Base-by-base conservation (phyloP, 2,329 filamentous ascomycete genomes). In the Colletotrichum tofieldiae region DNA sequence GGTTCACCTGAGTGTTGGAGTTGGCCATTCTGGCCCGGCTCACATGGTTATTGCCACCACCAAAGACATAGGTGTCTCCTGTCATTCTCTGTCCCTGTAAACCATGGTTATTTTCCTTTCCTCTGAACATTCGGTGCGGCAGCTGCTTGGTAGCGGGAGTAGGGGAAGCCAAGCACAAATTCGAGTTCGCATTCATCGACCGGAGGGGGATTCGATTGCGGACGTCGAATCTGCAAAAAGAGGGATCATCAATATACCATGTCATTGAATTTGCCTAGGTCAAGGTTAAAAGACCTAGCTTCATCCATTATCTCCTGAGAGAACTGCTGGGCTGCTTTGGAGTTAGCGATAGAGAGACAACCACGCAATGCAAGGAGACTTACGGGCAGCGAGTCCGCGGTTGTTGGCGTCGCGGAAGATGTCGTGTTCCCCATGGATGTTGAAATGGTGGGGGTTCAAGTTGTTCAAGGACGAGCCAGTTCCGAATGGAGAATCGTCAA, bases 161-260 rank as follows among this genome's bases (percentile, higher is more conserved):
- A 3, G 81, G 75, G 26, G 80, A 79, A 5, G 52, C 66, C 65
- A 72, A 54, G 35, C 76, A 76, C 41, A 84, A 74, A 69, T 82
- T 84, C 20, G 83, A 80, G 61, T 84, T 82, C 12, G 83, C 79
- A 43, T 72, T 72, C 43, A 85, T 77, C 5, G 79, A 77, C 26
- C 82, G 82, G 43, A 84, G 75, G 23, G 76, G 78, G 26, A 82
- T 78, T 73, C 78, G 79, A 32, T 78, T 77, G 58, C 78, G 80
- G 71, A 78, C 75, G 75, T 79, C 78, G 68, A 79, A 82, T 67
- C 80, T 82, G 69, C 64, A 66, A 69, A 69, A 75, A 71, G 74
- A 74, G 75, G 62, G 70, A 41, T 73, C 72, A 56, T 75, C 73
- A 56, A 71, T 70, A 60, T 66, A 66, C 47, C 73, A 52, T 69